Evolutionary conservation across 2,329 filamentous ascomycete species (phyloP), one percentile per base, ranked within the genome.

Genomic region (Diaporthe capsici): DNA sequence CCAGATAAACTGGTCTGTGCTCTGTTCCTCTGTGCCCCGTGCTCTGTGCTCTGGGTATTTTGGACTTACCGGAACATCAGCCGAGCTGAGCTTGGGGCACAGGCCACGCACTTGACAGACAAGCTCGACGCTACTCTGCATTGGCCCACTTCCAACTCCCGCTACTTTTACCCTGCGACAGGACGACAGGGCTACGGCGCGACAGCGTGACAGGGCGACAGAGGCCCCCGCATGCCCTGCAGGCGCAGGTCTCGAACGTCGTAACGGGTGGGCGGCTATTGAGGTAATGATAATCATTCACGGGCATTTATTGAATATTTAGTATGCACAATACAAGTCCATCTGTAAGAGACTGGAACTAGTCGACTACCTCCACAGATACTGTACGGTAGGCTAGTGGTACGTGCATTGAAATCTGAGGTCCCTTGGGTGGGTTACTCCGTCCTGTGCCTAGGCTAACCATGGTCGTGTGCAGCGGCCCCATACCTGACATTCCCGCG

Each of bases 401-500:
- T 70, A 55, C 34, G 65, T 55, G 49, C 65, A 49, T 34, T 39
- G n/a, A 25, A 53, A 42, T 70, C 65, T 70, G 42, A 31, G 42
- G 34, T 42, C 61, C 60, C 9, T 20, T 17, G 44, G 42, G 28
- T 67, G 31, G 44, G 63, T 37, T n/a, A 37, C 28, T 51, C 42
- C 63, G 28, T 67, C 20, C 13, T 39, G 70, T 72, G 55, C 55
- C 53, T 49, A 51, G 57, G 57, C 67, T 44, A 60, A 58, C 61
- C 68, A 55, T 39, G 65, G 44, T 60, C 58, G 25, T 17, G 28
- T 65, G 51, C 53, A 53, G 47, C 71, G 53, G 74, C 53, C 74
- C 71, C 74, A 73, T 76, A 57, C 51, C 55, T 70, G 65, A 70
- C 65, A 70, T 70, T 70, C 65, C 65, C 65, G 65, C 65, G 49